Evolutionary conservation across 345 rosid species (phyloP).

Genomic region (Carallia pectinifolia): DNA sequence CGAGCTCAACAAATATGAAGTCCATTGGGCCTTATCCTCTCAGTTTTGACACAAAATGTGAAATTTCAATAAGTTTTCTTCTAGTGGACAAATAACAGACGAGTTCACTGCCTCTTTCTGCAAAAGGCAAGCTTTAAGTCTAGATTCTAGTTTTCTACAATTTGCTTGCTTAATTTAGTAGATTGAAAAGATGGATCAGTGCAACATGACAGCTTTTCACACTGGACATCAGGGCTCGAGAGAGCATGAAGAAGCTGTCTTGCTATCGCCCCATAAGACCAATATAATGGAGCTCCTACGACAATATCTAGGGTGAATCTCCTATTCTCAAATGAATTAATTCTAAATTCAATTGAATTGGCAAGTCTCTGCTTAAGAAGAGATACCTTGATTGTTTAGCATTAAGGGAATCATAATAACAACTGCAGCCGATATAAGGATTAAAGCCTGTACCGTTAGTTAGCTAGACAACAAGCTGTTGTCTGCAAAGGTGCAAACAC

Average conservation of each 20-base stretch:
- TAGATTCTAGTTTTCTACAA: not conserved
- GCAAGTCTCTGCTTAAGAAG: not conserved
- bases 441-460: not conserved
- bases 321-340: not conserved
- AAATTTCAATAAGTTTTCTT: not conserved
- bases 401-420: not conserved
- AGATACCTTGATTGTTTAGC: not conserved
- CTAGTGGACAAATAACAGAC: not conserved
- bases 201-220: conserved; percentile 1
- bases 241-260: not conserved
- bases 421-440: not conserved
- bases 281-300: not conserved
- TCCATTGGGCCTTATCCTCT: not conserved
- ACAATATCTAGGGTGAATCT: no score
- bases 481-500: no score
- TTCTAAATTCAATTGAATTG: no score
- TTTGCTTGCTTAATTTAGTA: not conserved
- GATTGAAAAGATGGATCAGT: not conserved
- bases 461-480: no score
- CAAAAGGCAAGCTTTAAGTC: not conserved
- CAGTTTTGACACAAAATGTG: not conserved
- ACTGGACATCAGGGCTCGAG: not conserved
- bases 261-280: not conserved
- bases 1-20: no score
- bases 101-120: not conserved